Percentiles rank a stretch among this genome's conserved stretches.
Conservation (phyloP, 2,329 filamentous ascomycete species). For the Byssothecium circinans region DNA sequence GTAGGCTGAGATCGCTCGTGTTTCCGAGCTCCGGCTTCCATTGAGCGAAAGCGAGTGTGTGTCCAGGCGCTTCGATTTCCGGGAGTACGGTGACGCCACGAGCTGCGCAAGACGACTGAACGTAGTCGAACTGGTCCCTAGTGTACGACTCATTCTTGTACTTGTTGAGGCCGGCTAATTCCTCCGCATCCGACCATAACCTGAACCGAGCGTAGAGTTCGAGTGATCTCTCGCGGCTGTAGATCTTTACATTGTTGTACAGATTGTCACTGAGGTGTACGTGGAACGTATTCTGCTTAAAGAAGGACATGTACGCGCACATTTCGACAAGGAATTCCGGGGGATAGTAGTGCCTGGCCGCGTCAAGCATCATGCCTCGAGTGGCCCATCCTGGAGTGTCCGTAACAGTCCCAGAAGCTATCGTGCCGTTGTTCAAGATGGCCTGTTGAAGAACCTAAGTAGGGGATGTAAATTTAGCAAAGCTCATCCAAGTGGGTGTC, state of each 20-base stretch:
- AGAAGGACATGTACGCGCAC: constrained; percentile 45
- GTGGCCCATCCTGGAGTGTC: constrained; percentile 46
- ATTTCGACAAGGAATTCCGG: constrained; percentile 41
- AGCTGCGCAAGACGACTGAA: constrained; percentile 20
- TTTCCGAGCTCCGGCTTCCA: constrained; percentile 29
- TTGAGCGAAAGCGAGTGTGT: constrained; percentile 22
- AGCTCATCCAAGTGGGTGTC: no score
- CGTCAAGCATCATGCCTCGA: constrained; percentile 45
- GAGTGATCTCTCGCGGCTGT: constrained; percentile 52
- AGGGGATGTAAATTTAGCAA: no score
- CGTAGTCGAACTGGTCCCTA: constrained; percentile 19
- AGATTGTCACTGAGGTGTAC: constrained; percentile 50
- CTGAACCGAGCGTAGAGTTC: constrained; percentile 60
- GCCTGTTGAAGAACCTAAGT: constrained; percentile 44
- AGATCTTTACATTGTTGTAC: constrained; percentile 47
- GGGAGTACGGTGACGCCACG: constrained; percentile 26
- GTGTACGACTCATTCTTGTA: constrained; percentile 36
- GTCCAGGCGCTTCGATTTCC: constrained; percentile 26
- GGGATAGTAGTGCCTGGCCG: constrained; percentile 43
- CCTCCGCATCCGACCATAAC: constrained; percentile 53
- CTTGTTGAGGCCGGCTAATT: constrained; percentile 54
- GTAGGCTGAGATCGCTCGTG: constrained; percentile 32
- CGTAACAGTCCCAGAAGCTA: constrained; percentile 25
- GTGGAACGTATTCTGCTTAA: constrained; percentile 50
- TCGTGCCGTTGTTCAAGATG: constrained; percentile 25